Evolutionary conservation across 805 yeast species (phyloP), one percentile per base, ranked within the genome.

Genomic region (Spathaspora hagerdaliae): DNA sequence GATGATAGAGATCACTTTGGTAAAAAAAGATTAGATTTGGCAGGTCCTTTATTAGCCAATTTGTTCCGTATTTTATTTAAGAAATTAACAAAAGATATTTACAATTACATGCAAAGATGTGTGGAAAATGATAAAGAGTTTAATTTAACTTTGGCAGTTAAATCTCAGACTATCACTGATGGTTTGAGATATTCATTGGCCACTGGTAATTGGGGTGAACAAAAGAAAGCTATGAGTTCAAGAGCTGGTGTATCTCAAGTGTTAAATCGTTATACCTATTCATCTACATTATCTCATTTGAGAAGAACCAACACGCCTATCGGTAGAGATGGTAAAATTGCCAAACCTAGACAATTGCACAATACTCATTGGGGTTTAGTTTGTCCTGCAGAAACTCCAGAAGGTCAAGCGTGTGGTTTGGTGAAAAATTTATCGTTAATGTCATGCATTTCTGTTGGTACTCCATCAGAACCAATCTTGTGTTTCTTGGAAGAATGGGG

Each of bases 121-220:
- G 97, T 94, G 47, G 99, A 94, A 72, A 90, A 94, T 58, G 96
- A 95, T 67, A 89, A 89, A 67, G 99, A 92, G 65, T 94, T 94
- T 77, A 92, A 92, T 64, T 79, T 94, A 73, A 90, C 96, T 43
- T 79, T 94, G 60, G 99, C 99, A 35, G 97, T 94, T 55, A 92
- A 94, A 73, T 89, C 97, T 13, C 91, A 91, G 56, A 94, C 98
- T 2, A 89, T 94, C 58, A 94, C 99, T 34, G 92, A 96, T 50
- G 99, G 99, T 64, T 79, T 94, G 69, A 87, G 95, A 64, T 94
- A 94, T 70, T 94, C 99, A 35, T 77, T 94, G 61, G 99, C 99
- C 44, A 94, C 99, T 12, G 99, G 99, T 77, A 94, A 94, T 74
- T 94, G 99, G 99, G 99, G 99, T 74, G 99, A 94, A 70, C 99